Base-by-base conservation (phyloP, 1,284 basidiomycete genomes). In the Leccinum angustisporum region DNA sequence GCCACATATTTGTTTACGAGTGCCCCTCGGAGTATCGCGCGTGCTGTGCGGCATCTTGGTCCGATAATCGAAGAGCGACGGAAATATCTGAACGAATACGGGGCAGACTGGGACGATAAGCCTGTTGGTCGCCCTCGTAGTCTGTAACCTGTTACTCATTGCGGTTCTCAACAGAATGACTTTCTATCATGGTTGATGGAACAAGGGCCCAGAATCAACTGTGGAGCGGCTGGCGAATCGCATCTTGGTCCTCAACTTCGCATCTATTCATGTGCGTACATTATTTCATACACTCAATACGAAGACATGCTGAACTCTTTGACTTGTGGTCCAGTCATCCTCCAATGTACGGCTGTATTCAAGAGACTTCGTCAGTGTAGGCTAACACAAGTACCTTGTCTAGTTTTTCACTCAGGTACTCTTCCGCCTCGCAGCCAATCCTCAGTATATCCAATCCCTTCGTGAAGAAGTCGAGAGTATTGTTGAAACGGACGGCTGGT, bases 141-240 rank as follows among this genome's bases (percentile, higher is more conserved):
- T 10, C 27, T 9, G 18, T 34, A 11, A 25, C 6, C 13, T 7
- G 7, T 13, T 34, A 11, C 43, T 50, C 30, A 34, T 34, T 10
- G 25, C 25, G 14, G 18, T 33, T 77, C 58, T 62, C 83, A 13
- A 72, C 70, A 61, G 83, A 50, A 50, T 11, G 56, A 57, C 16
- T 33, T 57, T 57, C 62, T 85, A 14, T 74, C 71, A 40, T 84
- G 81, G 82, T 59, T 82, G 16, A 73, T 83, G 56, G 78, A 70
- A 16, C 18, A 36, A 16, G 4, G 72, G 70, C 8, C 65, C 74
- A 4, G 72, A 79, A 43, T 70, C 67, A 30, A 54, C 69, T 0
- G 57, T 74, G 1, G 62, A 69, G 30, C 70, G 70, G 10, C 62
- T 83, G 21, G 72, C 74, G 1, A 63, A 62, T 9, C 71, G 73